Evolutionary conservation across 441 rosid species (phyloP), one percentile per base, ranked within the genome.

Genomic region (Populus hybrid): DNA sequence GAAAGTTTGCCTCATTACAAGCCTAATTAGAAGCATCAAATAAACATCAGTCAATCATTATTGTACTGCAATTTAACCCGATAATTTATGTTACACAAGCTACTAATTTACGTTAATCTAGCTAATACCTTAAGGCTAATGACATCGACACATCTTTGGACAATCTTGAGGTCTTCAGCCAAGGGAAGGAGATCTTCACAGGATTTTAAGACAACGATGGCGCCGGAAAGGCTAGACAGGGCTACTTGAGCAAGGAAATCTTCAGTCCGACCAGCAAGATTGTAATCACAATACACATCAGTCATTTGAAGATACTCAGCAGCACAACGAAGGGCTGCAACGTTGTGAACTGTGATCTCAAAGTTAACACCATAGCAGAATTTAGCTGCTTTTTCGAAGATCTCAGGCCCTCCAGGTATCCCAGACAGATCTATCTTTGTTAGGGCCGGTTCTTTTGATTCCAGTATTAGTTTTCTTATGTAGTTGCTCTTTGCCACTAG

Each of bases 281-380:
- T 95, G 80, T 78, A 85, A 72, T 87, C 91, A 76, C 98, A 91
- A 68, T 88, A 92, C 7, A 79, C 79, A 46, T 92, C 92, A 0
- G 91, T 91, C 98, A 94, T 94, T 71, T 94, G 89, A 7, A 94
- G 93, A 78, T 88, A 91, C 82, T 92, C 97, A 0, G 93, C 94
- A 0, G 98, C 94, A 69, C 98, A 94, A 26, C 82, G 92, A 61
- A 94, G 93, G 71, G 95, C 91, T 0, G 95, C 97, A 23, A 91
- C 94, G 82, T 94, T 94, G 57, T 94, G 91, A 4, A 94, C 94
- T 0, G 96, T 94, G 78, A 92, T 92, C 76, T 94, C 98, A 12
- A 94, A 94, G 87, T 94, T 94, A 69, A 94, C 89, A 0, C 97
- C 90, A 67, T 94, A 94, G 81, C 97, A 94, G 85, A 94, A 94